phyloP scores from a whole-genome alignment of 306 rosid genomes.

The Fragaria vesca region DNA sequence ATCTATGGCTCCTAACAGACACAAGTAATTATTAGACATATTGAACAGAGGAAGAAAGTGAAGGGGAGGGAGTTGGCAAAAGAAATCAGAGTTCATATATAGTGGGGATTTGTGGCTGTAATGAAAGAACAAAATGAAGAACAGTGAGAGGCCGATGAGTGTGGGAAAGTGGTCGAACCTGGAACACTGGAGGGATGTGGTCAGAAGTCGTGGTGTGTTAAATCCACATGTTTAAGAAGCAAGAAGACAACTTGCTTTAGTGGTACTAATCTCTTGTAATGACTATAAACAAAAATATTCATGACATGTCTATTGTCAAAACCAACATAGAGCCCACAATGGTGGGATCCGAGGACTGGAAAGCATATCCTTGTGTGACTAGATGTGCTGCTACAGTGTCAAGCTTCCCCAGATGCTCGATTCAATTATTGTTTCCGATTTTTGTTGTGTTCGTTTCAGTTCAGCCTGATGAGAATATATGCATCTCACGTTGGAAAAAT shows the following conservation, averaged over 20 bases:
- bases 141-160: slow-evolving; percentile 30
- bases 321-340: slow-evolving; percentile 4
- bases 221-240: slow-evolving; percentile 27
- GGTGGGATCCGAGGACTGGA: slow-evolving; percentile 18
- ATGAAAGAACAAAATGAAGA: slow-evolving; percentile 25
- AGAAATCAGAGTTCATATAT: slow-evolving; percentile 18
- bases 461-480: too few relatives aligned
- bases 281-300: neutral
- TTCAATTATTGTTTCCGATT: neutral
- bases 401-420: neutral
- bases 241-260: slow-evolving; percentile 29
- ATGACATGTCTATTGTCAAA: neutral
- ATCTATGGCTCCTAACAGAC: slow-evolving; percentile 64
- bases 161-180: slow-evolving; percentile 35
- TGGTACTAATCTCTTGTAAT: neutral
- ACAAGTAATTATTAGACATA: slow-evolving; percentile 43
- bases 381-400: neutral
- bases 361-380: neutral
- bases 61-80: slow-evolving; percentile 12
- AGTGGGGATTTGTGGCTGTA: slow-evolving; percentile 26
- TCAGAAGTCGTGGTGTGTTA: slow-evolving; percentile 31
- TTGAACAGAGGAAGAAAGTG: slow-evolving; percentile 4
- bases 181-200: slow-evolving; percentile 45
- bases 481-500: too few relatives aligned
- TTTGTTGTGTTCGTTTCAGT: neutral